Conservation (phyloP, 345 rosid species). For the Arabis alpina region DNA sequence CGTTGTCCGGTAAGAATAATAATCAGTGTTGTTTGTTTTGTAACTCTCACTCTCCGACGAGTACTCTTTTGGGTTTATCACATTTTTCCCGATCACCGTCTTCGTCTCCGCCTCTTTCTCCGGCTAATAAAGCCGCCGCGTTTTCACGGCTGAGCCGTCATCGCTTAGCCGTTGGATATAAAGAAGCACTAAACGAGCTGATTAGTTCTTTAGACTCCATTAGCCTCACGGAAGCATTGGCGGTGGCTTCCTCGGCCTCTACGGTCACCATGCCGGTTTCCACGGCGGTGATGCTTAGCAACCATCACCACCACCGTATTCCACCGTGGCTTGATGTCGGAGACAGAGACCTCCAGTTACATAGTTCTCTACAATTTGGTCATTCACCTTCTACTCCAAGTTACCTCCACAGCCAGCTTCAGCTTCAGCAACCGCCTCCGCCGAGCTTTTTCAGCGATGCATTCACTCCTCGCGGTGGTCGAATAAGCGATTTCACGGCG, state of each 20-base stretch:
- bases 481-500: conserved; percentile 22
- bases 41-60: conserved; percentile 61
- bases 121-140: conserved; percentile 42
- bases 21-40: conserved; percentile 61
- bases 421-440: conserved; percentile 16
- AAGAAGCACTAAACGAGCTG: conserved; percentile 58
- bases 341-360: conserved; percentile 44
- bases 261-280: conserved; percentile 31
- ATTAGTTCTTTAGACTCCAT: conserved; percentile 59
- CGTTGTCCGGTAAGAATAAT: conserved; percentile 23
- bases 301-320: conserved; percentile 29
- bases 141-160: conserved; percentile 39
- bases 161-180: conserved; percentile 36
- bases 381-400: conserved; percentile 64
- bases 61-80: conserved; percentile 58
- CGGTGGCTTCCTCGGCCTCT: conserved; percentile 20
- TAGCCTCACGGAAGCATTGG: conserved; percentile 47
- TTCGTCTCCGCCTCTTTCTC: conserved; percentile 74
- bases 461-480: conserved; percentile 36
- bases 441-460: conserved; percentile 32
- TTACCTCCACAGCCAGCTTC: conserved; percentile 26
- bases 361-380: conserved; percentile 45
- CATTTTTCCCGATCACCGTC: conserved; percentile 49
- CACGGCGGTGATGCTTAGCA: conserved; percentile 37
- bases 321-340: conserved; percentile 57